phyloP scores from a whole-genome alignment of 441 rosid species.

The Adansonia gregorii region DNA sequence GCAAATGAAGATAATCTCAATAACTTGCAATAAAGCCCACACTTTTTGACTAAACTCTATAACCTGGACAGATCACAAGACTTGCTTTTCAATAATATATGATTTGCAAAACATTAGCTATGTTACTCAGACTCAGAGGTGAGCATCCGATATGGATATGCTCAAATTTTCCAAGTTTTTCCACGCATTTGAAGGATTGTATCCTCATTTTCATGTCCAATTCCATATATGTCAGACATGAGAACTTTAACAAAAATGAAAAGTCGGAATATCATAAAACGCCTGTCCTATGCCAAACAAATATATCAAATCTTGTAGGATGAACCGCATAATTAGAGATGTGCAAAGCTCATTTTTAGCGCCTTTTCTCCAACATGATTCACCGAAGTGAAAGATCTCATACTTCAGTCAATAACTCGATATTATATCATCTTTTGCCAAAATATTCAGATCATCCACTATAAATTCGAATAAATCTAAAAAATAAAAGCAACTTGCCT shows the following conservation, averaged over 20 bases:
- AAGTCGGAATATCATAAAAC: too few species aligned
- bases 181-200: too few species aligned
- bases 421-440: not conserved
- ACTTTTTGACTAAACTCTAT: not conserved
- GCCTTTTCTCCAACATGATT: not conserved
- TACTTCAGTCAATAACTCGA: not conserved
- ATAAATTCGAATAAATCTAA: conserved; percentile 8
- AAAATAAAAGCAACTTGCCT: conserved; percentile 55
- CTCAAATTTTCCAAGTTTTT: too few species aligned
- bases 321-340: not conserved
- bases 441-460: not conserved
- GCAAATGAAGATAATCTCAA: conserved; percentile 26
- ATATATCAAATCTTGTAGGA: not conserved
- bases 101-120: not conserved
- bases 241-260: too few species aligned
- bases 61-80: not conserved
- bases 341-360: not conserved
- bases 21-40: not conserved
- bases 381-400: not conserved
- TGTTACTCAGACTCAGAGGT: not conserved
- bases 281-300: not conserved
- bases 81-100: not conserved
- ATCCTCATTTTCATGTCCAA: too few species aligned
- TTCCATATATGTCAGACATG: too few species aligned
- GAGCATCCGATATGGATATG: too few species aligned